A percentile compares a stretch with the other conserved stretches of the same genome.
phyloP scores from a whole-genome alignment of 257 asterid species.

The Petunia axillaris region DNA sequence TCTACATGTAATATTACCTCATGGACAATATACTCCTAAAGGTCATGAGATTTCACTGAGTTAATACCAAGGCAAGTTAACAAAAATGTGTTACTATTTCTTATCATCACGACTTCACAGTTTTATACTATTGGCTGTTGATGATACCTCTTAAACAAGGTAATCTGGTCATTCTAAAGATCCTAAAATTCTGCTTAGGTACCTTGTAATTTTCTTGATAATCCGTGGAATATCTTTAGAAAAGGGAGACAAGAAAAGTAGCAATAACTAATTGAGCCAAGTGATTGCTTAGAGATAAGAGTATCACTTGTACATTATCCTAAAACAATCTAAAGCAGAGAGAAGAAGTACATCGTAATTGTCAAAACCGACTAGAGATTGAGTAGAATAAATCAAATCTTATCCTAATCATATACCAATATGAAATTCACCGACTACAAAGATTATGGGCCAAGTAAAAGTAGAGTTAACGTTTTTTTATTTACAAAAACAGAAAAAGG shows the following conservation, averaged over 20 bases:
- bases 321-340: not conserved
- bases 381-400: conserved; percentile 20
- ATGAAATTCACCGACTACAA: conserved; percentile 10
- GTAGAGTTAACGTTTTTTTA: not conserved
- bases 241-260: too few species aligned
- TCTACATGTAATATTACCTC: too few species aligned
- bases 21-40: too few species aligned
- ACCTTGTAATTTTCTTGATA: not conserved
- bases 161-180: too few species aligned
- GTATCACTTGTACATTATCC: not conserved
- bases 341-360: not conserved
- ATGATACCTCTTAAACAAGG: too few species aligned
- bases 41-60: too few species aligned
- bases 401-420: conserved; percentile 17
- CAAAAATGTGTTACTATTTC: too few species aligned
- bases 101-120: too few species aligned
- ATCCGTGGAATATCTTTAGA: too few species aligned
- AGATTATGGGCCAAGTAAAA: not conserved
- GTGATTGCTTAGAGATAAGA: not conserved
- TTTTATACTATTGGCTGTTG: too few species aligned
- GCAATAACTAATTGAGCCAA: not conserved
- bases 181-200: too few species aligned
- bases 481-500: not conserved
- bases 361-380: not conserved
- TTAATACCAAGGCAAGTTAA: too few species aligned